Conservation (phyloP, 441 rosid genomes). For the Eruca vesicaria region DNA sequence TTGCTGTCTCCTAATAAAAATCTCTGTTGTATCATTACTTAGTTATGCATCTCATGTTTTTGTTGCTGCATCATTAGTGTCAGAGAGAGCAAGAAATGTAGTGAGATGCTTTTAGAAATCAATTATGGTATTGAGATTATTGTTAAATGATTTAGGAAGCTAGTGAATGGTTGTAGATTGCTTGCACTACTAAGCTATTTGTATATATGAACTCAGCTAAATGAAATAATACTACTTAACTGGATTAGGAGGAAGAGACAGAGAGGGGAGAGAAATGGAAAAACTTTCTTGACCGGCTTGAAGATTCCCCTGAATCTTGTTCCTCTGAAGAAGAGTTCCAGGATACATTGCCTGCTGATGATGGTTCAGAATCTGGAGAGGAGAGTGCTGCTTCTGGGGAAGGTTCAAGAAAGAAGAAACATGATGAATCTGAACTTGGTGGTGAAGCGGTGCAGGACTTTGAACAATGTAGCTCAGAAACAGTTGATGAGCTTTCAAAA, state of each 20-base stretch:
- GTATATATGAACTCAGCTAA: background rate
- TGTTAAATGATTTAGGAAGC: background rate
- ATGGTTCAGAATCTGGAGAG: constrained; percentile 29
- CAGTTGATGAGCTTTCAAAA: background rate
- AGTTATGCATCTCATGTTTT: background rate
- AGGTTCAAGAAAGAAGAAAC: constrained; percentile 37
- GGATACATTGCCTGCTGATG: constrained; percentile 37
- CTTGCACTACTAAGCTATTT: background rate
- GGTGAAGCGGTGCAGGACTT: background rate
- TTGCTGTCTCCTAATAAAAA: background rate
- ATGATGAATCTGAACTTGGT: constrained; percentile 32
- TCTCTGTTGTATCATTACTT: background rate
- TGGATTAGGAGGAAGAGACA: constrained; percentile 61
- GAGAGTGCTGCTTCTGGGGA: constrained; percentile 36
- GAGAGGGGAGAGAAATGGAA: constrained; percentile 62
- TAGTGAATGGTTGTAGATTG: background rate
- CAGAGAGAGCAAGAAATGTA: background rate
- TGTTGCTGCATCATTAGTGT: background rate
- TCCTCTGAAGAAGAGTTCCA: constrained; percentile 37
- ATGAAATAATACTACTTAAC: background rate
- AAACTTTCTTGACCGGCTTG: constrained; percentile 50
- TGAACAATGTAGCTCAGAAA: constrained; percentile 4
- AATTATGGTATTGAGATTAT: background rate
- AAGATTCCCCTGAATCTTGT: constrained; percentile 17
- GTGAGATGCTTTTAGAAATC: background rate